These are phyloP conservation scores for Auricularia cornea DNA, from an alignment of 768 basidiomycete genomes.

Conservation along the genomic window DNA sequence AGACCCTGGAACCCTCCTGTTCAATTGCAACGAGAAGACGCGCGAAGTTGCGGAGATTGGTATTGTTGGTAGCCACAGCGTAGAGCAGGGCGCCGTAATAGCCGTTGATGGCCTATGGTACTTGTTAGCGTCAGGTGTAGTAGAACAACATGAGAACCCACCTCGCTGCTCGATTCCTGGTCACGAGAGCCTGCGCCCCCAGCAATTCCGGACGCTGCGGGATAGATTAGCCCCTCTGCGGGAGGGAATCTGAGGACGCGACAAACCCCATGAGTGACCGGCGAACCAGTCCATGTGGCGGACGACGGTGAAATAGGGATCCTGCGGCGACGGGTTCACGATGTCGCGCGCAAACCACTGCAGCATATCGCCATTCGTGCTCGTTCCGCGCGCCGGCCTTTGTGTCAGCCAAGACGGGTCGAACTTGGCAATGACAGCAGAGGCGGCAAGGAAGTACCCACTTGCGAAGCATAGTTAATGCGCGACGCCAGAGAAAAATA, in stretches of 20 bases:
- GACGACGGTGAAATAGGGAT: slow-evolving; percentile 26
- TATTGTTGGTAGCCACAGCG: slow-evolving; percentile 24
- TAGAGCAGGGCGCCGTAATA: slow-evolving; percentile 30
- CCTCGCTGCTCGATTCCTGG: slow-evolving; percentile 26
- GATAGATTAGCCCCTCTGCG: too few relatives aligned
- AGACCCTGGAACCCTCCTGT: slow-evolving; percentile 26
- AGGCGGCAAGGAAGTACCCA: slow-evolving; percentile 25
- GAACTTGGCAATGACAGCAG: slow-evolving; percentile 27
- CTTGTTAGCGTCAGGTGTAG: not conserved
- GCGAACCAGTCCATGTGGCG: slow-evolving; percentile 30
- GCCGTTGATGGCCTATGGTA: slow-evolving; percentile 21
- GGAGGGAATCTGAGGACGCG: too few relatives aligned
- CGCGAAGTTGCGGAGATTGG: slow-evolving; percentile 25
- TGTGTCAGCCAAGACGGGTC: slow-evolving; percentile 2
- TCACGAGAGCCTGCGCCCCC: slow-evolving; percentile 27
- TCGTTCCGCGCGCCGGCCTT: slow-evolving; percentile 13
- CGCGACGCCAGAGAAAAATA: not conserved
- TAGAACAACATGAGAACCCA: not conserved
- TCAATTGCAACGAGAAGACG: slow-evolving; percentile 28
- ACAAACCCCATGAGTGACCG: slow-evolving; percentile 27
- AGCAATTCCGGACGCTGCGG: slow-evolving; percentile 23
- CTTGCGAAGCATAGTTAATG: not conserved
- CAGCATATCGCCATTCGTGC: slow-evolving; percentile 20
- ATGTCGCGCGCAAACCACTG: slow-evolving; percentile 27
- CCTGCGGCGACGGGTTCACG: slow-evolving; percentile 24